Evolutionary conservation across 2,329 filamentous ascomycete species (phyloP).

Genomic region (Fulvia fulva): DNA sequence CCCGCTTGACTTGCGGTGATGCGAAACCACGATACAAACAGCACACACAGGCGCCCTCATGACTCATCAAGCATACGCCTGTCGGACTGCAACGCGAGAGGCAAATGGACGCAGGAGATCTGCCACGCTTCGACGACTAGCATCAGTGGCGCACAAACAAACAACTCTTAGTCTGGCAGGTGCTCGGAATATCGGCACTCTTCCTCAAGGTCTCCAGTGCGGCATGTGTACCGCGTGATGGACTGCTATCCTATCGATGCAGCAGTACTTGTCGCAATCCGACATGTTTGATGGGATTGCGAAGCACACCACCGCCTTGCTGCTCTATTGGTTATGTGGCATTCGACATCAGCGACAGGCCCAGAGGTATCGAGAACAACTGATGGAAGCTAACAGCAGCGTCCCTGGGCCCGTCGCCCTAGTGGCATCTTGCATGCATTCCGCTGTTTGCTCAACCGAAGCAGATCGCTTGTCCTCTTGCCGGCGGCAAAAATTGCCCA

Average conservation of each 20-base stretch:
- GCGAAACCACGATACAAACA: not conserved
- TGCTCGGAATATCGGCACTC: not conserved
- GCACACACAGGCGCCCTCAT: not conserved
- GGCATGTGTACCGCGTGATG: constrained; percentile 1
- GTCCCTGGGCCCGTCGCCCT: not conserved
- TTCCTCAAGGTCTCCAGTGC: not conserved
- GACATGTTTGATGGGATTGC: not conserved
- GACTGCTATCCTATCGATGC: not conserved
- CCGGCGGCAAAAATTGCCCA: not conserved
- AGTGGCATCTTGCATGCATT: constrained; percentile 1
- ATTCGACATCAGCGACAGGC: not conserved
- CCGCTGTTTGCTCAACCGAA: constrained; percentile 1
- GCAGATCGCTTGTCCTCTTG: constrained; percentile 2
- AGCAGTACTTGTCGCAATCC: not conserved
- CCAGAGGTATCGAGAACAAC: not conserved
- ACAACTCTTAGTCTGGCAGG: not conserved
- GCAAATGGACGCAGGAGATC: not conserved
- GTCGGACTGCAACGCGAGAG: not conserved
- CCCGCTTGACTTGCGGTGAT: not conserved
- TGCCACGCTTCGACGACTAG: not conserved
- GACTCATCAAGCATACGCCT: not conserved
- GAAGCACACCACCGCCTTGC: not conserved
- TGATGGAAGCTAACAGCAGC: not conserved
- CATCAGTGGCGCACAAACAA: constrained; percentile 5
- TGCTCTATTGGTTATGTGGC: not conserved